phyloP scores from a whole-genome alignment of 148 eudicot species.

The Camellia lanceoleosa region DNA sequence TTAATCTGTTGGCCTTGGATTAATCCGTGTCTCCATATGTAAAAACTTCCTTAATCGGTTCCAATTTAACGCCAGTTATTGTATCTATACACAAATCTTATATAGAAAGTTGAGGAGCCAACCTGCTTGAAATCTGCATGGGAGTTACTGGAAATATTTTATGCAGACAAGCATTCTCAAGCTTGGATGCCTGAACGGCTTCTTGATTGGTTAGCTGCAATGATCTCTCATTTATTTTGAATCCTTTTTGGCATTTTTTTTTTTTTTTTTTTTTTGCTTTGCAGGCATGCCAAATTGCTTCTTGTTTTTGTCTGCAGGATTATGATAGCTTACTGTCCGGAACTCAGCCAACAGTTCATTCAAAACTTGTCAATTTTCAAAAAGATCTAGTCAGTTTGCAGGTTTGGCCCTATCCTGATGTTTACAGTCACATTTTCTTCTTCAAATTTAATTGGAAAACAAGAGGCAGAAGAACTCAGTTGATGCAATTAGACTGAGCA shows the following conservation, averaged over 20 bases:
- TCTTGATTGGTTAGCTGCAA: conserved; percentile 94
- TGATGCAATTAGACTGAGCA: neutral
- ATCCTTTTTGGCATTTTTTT: neutral
- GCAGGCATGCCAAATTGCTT: neutral
- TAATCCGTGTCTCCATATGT: too few relatives aligned
- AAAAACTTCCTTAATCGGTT: too few relatives aligned
- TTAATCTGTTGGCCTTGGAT: conserved; percentile 7
- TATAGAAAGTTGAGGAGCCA: too few relatives aligned
- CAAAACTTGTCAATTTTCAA: conserved; percentile 75
- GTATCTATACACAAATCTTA: too few relatives aligned
- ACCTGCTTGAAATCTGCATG: too few relatives aligned
- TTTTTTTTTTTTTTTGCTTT: neutral
- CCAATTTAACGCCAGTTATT: too few relatives aligned
- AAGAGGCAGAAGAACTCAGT: neutral
- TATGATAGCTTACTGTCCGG: conserved; percentile 14
- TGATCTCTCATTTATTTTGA: conserved; percentile 21
- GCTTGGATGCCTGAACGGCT: conserved; percentile 34
- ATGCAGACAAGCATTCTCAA: too few relatives aligned
- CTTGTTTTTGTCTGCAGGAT: conserved; percentile 44
- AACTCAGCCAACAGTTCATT: conserved; percentile 54
- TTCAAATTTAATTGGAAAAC: neutral
- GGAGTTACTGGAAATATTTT: too few relatives aligned
- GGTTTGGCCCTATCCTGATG: conserved; percentile 2
- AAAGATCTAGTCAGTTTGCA: conserved; percentile 54
- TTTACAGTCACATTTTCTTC: neutral